These are phyloP conservation scores for Quercus aquifolioides DNA, from an alignment of 306 rosid genomes.

Conservation along the genomic window DNA sequence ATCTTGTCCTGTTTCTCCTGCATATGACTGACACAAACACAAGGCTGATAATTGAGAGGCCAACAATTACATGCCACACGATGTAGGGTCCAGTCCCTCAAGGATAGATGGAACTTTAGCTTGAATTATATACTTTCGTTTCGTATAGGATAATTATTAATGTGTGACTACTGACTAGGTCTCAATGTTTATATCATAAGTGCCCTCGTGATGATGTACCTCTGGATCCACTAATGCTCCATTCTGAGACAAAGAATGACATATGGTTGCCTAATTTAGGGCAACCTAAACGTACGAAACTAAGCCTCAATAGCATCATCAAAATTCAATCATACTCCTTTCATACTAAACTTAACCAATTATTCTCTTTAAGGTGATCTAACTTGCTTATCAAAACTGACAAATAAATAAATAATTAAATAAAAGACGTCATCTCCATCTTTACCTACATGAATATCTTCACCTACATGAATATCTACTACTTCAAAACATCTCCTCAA, in stretches of 20 bases:
- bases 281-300: background rate
- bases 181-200: background rate
- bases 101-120: constrained; percentile 20
- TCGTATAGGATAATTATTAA: constrained; percentile 31
- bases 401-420: too few species aligned
- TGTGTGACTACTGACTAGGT: constrained; percentile 34
- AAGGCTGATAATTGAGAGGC: constrained; percentile 34
- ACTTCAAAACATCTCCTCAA: too few species aligned
- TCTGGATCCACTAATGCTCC: background rate
- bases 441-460: too few species aligned
- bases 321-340: too few species aligned
- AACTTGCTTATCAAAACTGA: too few species aligned
- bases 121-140: constrained; percentile 2
- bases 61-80: constrained; percentile 46
- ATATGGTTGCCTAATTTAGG: background rate
- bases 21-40: constrained; percentile 35
- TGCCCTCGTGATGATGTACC: background rate
- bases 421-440: too few species aligned
- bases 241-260: background rate
- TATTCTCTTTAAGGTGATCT: too few species aligned
- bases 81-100: constrained; percentile 44
- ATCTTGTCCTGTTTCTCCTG: constrained; percentile 26
- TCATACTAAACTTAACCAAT: too few species aligned
- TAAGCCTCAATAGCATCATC: too few species aligned
- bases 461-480: too few species aligned